phyloP scores from a whole-genome alignment of 768 basidiomycete genomes.

The Gloeophyllum trabeum region DNA sequence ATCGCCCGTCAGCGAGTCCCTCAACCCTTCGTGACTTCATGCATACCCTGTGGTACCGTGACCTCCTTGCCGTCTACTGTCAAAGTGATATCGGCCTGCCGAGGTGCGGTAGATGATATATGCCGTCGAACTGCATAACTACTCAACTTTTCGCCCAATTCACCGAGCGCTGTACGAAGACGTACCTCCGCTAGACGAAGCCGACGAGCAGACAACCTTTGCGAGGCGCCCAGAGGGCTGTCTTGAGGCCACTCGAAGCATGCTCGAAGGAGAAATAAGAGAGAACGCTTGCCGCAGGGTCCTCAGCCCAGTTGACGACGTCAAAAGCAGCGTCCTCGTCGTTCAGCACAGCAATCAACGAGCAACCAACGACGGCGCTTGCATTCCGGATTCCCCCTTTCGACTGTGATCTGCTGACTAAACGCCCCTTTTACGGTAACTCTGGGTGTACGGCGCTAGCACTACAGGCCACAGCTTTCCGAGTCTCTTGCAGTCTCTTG shows the following conservation, averaged over 20 bases:
- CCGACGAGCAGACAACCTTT: constrained; percentile 34
- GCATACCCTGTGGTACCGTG: constrained; percentile 87
- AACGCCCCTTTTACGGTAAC: too few relatives aligned
- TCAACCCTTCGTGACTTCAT: constrained; percentile 2
- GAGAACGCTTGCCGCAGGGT: constrained; percentile 8
- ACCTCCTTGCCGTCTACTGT: constrained; percentile 97
- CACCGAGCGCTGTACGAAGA: constrained; percentile 4
- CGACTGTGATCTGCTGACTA: too few relatives aligned
- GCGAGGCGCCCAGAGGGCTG: constrained; percentile 61
- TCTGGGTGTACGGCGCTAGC: too few relatives aligned
- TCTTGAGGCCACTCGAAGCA: constrained; percentile 58
- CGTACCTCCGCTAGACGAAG: constrained; percentile 24
- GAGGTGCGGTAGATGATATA: constrained; percentile 54
- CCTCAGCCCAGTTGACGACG: neutral
- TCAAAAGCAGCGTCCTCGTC: neutral
- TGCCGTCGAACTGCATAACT: constrained; percentile 38
- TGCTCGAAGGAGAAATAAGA: constrained; percentile 20
- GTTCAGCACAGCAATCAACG: neutral
- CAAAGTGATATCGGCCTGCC: constrained; percentile 75
- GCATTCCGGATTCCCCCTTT: too few relatives aligned
- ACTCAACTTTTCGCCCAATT: constrained; percentile 6
- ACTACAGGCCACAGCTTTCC: too few relatives aligned
- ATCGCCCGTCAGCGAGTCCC: constrained; percentile 6
- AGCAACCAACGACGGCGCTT: too few relatives aligned
- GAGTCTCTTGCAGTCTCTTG: too few relatives aligned